Evolutionary conservation across 768 basidiomycete species (phyloP), one percentile per base, ranked within the genome.

Genomic region (Mycena rebaudengoi): DNA sequence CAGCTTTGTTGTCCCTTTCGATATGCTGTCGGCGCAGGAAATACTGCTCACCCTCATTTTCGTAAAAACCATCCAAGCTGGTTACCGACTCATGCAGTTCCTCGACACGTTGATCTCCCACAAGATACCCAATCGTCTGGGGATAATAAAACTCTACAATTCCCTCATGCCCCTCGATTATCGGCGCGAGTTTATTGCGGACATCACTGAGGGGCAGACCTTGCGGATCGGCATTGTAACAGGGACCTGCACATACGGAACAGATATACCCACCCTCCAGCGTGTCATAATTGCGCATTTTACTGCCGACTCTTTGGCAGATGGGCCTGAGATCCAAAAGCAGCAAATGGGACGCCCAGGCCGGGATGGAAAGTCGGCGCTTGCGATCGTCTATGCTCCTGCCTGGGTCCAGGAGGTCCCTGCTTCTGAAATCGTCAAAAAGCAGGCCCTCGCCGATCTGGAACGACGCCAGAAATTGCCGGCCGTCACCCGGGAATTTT

Each of bases 161-260:
- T n/a, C n/a, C n/a, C n/a, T n/a, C n/a, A n/a, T n/a, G n/a, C n/a
- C n/a, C n/a, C n/a, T n/a, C n/a, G n/a, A n/a, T n/a, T n/a, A n/a
- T n/a, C n/a, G n/a, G n/a, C n/a, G n/a, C n/a, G n/a, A n/a, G n/a
- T n/a, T n/a, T n/a, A n/a, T n/a, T n/a, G n/a, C n/a, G n/a, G n/a
- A n/a, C n/a, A n/a, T n/a, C n/a, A n/a, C n/a, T n/a, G n/a, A n/a
- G n/a, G n/a, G n/a, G n/a, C n/a, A n/a, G n/a, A n/a, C n/a, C n/a
- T n/a, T n/a, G n/a, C n/a, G n/a, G n/a, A n/a, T n/a, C n/a, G n/a
- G n/a, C n/a, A n/a, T n/a, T 33, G 23, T 18, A 45, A 26, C 13
- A 12, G 58, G 41, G 14, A 60, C 58, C 12, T 35, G 33, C 14
- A 40, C 58, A 23, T 60, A 60, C 39, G 57, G 57, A n/a, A 37